Percentiles rank a stretch among this genome's conserved stretches.
These are phyloP conservation scores for Scleroderma bovista DNA, from an alignment of 768 basidiomycete genomes.

Conservation along the genomic window DNA sequence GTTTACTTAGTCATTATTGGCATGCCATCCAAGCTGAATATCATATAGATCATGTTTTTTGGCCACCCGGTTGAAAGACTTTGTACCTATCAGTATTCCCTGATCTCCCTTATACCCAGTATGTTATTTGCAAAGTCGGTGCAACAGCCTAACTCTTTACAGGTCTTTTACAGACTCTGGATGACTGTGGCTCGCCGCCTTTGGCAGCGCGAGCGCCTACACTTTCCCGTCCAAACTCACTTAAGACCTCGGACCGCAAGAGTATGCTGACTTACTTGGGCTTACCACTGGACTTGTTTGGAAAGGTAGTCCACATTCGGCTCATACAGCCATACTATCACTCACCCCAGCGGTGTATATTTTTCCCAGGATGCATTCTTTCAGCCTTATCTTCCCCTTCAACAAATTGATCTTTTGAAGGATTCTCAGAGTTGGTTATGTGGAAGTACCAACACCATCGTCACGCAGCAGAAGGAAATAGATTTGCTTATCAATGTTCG, in stretches of 20 bases:
- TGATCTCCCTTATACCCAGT: constrained; percentile 93
- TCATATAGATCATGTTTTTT: constrained; percentile 83
- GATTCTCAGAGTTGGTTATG: constrained; percentile 83
- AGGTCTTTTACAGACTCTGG: constrained; percentile 85
- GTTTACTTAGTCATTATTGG: constrained; percentile 35
- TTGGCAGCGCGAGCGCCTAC: constrained; percentile 57
- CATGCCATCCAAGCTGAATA: constrained; percentile 5
- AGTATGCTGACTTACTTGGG: constrained; percentile 92
- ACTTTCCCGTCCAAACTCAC: constrained; percentile 66
- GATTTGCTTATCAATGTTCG: constrained; percentile 86
- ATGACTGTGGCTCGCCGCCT: constrained; percentile 88
- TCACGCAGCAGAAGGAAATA: constrained; percentile 88
- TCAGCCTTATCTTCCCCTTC: constrained; percentile 94
- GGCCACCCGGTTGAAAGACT: constrained; percentile 94
- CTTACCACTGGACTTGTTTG: constrained; percentile 90
- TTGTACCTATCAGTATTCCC: constrained; percentile 96
- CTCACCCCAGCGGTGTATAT: not conserved
- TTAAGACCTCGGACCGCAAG: constrained; percentile 84
- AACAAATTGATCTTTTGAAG: constrained; percentile 86
- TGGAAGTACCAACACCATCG: constrained; percentile 93
- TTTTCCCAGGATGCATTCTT: constrained; percentile 79
- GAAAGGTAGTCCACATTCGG: constrained; percentile 48
- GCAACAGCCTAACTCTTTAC: constrained; percentile 2
- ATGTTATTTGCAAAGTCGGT: not conserved
- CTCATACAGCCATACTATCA: not conserved